A percentile compares a stretch with the other conserved stretches of the same genome.
These are phyloP conservation scores for Seminavis robusta DNA, from an alignment of 108 stramenopile genomes.

Conservation along the genomic window DNA sequence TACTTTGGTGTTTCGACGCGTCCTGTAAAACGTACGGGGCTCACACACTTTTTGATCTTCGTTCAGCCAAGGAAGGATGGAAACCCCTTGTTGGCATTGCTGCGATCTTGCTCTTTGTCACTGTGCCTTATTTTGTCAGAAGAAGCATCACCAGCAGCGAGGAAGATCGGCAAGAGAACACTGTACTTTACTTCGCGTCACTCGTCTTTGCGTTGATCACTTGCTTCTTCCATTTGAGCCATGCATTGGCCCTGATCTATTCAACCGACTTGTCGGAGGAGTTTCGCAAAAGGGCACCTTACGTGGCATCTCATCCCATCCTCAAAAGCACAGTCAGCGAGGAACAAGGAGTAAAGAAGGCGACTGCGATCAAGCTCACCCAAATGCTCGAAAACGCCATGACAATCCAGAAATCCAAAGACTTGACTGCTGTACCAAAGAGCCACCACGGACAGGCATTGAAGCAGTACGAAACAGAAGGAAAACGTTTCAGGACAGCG, in stretches of 20 bases:
- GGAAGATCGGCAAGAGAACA: too few relatives aligned
- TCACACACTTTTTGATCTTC: too few relatives aligned
- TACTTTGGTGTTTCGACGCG: too few relatives aligned
- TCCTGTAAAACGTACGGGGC: too few relatives aligned
- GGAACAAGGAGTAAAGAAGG: neutral
- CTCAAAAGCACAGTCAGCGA: neutral
- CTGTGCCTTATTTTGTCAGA: neutral
- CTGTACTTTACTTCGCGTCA: neutral
- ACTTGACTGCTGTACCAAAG: neutral
- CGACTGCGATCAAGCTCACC: neutral
- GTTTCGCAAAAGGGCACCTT: neutral
- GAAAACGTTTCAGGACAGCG: neutral
- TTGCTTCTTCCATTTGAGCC: neutral
- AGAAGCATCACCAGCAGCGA: neutral
- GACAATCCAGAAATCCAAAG: neutral
- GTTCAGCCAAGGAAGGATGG: too few relatives aligned
- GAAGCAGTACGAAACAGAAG: neutral
- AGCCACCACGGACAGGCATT: neutral
- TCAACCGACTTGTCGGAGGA: too few relatives aligned
- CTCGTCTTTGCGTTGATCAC: neutral
- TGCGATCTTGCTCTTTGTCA: neutral
- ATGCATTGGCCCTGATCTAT: neutral
- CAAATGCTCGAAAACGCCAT: neutral
- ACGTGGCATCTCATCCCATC: too few relatives aligned
- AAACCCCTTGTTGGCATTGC: neutral